A percentile compares a stretch with the other conserved stretches of the same genome.
phyloP scores from a whole-genome alignment of 495 filamentous ascomycete species.

The Sordaria brevicollis region DNA sequence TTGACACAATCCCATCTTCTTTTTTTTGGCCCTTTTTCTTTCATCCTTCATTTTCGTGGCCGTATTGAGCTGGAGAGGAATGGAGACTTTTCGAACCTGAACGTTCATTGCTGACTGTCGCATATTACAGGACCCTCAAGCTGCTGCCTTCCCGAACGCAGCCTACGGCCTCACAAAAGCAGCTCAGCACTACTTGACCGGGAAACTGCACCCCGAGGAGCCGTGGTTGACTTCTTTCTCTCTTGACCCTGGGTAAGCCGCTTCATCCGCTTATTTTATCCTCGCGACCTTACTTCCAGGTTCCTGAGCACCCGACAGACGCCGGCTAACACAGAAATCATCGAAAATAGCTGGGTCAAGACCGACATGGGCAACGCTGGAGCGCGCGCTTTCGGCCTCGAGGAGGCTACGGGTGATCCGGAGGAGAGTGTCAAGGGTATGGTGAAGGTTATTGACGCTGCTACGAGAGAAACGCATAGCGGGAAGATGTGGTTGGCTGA shows the following conservation, averaged over 20 bases:
- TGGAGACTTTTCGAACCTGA: background rate
- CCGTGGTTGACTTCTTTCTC: slow-evolving; percentile 26
- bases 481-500: slow-evolving; percentile 16
- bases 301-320: background rate
- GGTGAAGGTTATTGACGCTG: slow-evolving; percentile 25
- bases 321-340: background rate
- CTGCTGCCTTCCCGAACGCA: slow-evolving; percentile 17
- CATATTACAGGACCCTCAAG: slow-evolving; percentile 9
- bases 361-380: slow-evolving; percentile 38
- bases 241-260: slow-evolving; percentile 13
- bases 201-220: slow-evolving; percentile 29
- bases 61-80: background rate
- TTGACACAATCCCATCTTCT: too few species aligned
- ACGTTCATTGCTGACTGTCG: background rate
- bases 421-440: slow-evolving; percentile 28
- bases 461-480: slow-evolving; percentile 28
- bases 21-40: too few species aligned
- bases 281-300: background rate
- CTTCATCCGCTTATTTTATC: background rate
- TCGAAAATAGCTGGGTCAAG: slow-evolving; percentile 24
- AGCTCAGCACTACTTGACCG: slow-evolving; percentile 28
- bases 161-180: slow-evolving; percentile 32
- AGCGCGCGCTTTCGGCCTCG: slow-evolving; percentile 24
- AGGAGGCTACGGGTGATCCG: slow-evolving; percentile 22
- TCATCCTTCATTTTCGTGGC: too few species aligned